These are phyloP conservation scores for Taphrina flavorubra DNA, from an alignment of 1,139 yeast genomes.

Conservation along the genomic window DNA sequence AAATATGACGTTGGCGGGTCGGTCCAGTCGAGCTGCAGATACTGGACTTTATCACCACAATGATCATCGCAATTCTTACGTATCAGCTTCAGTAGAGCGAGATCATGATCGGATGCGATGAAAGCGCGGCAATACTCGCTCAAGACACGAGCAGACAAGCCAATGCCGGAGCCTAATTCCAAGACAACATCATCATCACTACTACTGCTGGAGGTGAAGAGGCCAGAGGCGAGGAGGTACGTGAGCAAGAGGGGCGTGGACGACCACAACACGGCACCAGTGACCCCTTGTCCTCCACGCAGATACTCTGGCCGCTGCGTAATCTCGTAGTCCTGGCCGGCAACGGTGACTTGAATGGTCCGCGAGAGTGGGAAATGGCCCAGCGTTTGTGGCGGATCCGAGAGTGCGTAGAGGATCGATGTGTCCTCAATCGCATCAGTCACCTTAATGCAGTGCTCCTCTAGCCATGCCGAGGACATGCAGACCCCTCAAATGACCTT, in stretches of 20 bases:
- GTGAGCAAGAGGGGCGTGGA: slow-evolving; percentile 27
- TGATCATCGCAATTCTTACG: slow-evolving; percentile 2
- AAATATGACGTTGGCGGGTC: slow-evolving; percentile 11
- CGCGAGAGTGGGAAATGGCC: slow-evolving; percentile 28
- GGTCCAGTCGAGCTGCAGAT: slow-evolving; percentile 25
- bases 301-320: slow-evolving; percentile 35
- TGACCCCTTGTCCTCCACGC: slow-evolving; percentile 24
- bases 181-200: not conserved
- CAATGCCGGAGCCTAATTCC: slow-evolving; percentile 32
- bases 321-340: slow-evolving; percentile 11
- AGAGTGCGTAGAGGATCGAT: slow-evolving; percentile 29
- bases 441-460: not conserved
- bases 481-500: not conserved
- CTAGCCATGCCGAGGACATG: slow-evolving; percentile 8
- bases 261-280: slow-evolving; percentile 35
- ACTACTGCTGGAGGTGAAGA: no score
- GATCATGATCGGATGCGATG: slow-evolving; percentile 32
- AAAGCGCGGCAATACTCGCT: slow-evolving; percentile 7
- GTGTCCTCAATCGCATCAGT: slow-evolving; percentile 33
- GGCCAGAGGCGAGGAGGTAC: not conserved
- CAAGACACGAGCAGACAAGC: slow-evolving; percentile 27
- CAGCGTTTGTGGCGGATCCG: not conserved
- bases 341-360: slow-evolving; percentile 4
- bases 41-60: not conserved
- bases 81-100: slow-evolving; percentile 8